phyloP scores from a whole-genome alignment of 2,329 filamentous ascomycete species.

The Fusarium ambrosium region DNA sequence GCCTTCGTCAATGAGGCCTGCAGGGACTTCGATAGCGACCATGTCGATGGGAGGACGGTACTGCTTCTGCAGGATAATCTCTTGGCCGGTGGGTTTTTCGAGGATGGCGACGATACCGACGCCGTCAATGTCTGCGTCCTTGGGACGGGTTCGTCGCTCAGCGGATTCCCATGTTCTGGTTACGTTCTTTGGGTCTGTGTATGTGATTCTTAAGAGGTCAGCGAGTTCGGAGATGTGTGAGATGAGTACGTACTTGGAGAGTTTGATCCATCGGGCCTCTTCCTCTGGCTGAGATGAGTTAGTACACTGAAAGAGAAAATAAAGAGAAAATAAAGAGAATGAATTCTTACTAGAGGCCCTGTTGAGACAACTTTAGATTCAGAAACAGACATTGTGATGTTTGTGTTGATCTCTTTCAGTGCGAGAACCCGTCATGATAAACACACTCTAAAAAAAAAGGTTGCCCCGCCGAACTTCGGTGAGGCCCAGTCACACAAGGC shows the following conservation, averaged over 20 bases:
- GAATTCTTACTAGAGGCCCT: slow-evolving; percentile 58
- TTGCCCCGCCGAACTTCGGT: slow-evolving; percentile 36
- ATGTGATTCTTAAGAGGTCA: slow-evolving; percentile 65
- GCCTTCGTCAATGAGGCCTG: slow-evolving; percentile 72
- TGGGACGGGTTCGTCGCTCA: slow-evolving; percentile 77
- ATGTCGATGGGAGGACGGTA: slow-evolving; percentile 73
- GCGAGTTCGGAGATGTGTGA: slow-evolving; percentile 4
- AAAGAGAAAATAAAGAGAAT: background rate
- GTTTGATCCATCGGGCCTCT: slow-evolving; percentile 72
- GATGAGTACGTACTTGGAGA: slow-evolving; percentile 64
- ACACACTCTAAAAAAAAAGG: background rate
- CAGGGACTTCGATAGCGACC: slow-evolving; percentile 74
- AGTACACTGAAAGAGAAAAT: background rate
- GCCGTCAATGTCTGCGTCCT: slow-evolving; percentile 74
- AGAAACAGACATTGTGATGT: slow-evolving; percentile 55
- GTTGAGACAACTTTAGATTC: slow-evolving; percentile 60
- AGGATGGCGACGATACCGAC: slow-evolving; percentile 81
- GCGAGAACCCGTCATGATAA: slow-evolving; percentile 18
- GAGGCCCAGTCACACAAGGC: slow-evolving; percentile 9
- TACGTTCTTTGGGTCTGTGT: slow-evolving; percentile 72
- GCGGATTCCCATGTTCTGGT: slow-evolving; percentile 78
- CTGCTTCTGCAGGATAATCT: slow-evolving; percentile 76
- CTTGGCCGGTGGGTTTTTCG: slow-evolving; percentile 64
- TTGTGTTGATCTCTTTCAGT: slow-evolving; percentile 1
- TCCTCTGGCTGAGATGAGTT: slow-evolving; percentile 55